Percentiles rank a stretch among this genome's conserved stretches.
phyloP scores from a whole-genome alignment of 768 basidiomycete genomes.

The Lentinus brumalis region DNA sequence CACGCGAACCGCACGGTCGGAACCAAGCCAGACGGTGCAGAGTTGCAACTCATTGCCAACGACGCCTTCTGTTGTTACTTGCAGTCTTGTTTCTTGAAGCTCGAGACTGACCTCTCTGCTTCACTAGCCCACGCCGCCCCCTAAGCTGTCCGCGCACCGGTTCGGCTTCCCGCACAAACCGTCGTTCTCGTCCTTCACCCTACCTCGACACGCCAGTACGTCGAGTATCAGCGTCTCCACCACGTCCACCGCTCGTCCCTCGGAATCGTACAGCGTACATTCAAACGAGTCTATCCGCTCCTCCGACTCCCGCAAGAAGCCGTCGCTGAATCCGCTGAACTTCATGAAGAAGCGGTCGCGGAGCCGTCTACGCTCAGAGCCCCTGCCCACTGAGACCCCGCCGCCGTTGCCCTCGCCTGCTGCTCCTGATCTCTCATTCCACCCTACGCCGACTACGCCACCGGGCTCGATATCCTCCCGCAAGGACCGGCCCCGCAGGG shows the following conservation, averaged over 20 bases:
- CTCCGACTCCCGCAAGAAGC: constrained; percentile 50
- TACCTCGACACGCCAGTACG: constrained; percentile 36
- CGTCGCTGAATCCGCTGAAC: constrained; percentile 45
- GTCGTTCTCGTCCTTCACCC: constrained; percentile 44
- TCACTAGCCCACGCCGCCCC: constrained; percentile 45
- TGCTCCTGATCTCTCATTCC: constrained; percentile 29
- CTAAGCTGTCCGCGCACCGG: constrained; percentile 34
- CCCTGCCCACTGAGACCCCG: constrained; percentile 35
- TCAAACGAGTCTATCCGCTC: constrained; percentile 27
- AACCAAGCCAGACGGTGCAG: too few relatives aligned
- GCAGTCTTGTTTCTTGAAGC: too few relatives aligned
- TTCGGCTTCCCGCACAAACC: constrained; percentile 44
- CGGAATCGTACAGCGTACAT: constrained; percentile 27
- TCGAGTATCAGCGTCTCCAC: constrained; percentile 25
- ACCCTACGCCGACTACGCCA: constrained; percentile 25
- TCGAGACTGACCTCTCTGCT: too few relatives aligned
- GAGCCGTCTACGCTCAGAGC: constrained; percentile 41
- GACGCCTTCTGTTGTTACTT: too few relatives aligned
- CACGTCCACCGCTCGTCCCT: constrained; percentile 20
- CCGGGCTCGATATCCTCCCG: constrained; percentile 14
- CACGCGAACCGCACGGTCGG: too few relatives aligned
- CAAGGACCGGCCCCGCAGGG: constrained; percentile 31
- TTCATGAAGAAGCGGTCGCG: constrained; percentile 45
- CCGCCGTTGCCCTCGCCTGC: constrained; percentile 26
- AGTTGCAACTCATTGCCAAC: too few relatives aligned